Base-by-base conservation (phyloP, 2,329 filamentous ascomycete genomes). In the Cordyceps militaris region DNA sequence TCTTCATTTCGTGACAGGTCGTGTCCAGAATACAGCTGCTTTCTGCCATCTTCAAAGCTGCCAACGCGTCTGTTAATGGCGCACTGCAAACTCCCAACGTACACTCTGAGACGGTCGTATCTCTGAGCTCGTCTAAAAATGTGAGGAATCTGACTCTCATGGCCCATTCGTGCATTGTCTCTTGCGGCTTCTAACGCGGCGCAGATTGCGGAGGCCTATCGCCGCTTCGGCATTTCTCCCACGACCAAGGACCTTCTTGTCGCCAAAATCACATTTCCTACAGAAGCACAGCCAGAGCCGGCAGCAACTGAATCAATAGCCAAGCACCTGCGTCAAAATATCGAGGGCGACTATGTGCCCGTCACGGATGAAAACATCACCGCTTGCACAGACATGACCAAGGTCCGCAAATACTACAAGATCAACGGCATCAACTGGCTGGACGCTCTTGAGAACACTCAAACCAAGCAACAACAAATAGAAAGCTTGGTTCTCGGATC, bases 191-290 rank as follows among this genome's bases (percentile, higher is more conserved):
- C n/a, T 51, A 52, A 47, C 60, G 3, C 21, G 10, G 14, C 10
- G 44, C 53, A 95, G 91, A 97, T 99, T 67, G 83, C 91, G 53
- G 92, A 97, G 65, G 87, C 91, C 0, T 97, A 97, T 73, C 87
- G 90, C 32, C 86, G 87, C 56, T 96, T 94, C 67, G 94, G 94
- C 49, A 85, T 97, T 59, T 77, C 82, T 0, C 83, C 89, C 13
- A 74, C 78, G 11, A 94, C 88, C 2, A 85, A 79, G 46, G 73
- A 86, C 63, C 73, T 99, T n/a, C 75, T 97, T 3, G 85, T 89
- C 7, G 79, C 97, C 66, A 97, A 97, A 69, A 79, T 97, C 24
- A 80, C 85, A 10, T 77, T 79, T 16, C 75, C 77, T 0, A 71
- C 75, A 48, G 66, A 67, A 2, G 69, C 72, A 34, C 71, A 76